Evolutionary conservation across 2,329 filamentous ascomycete species (phyloP).

Genomic region (Fusarium clavum): DNA sequence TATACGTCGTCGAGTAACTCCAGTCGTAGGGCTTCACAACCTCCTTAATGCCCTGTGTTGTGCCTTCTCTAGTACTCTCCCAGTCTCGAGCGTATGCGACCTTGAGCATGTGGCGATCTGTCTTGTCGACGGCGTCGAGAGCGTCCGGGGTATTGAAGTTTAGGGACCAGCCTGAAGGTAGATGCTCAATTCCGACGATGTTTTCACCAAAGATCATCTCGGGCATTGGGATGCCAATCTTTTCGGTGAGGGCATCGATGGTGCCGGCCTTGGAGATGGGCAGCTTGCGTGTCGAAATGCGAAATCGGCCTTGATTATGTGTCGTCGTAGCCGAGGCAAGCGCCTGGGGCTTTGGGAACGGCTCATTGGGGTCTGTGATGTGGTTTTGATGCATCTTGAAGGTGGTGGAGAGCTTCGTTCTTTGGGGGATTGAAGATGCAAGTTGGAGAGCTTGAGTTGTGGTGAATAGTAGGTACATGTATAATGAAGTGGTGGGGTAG

Average conservation of each 20-base stretch:
- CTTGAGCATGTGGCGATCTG: constrained; percentile 87
- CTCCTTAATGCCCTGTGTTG: constrained; percentile 88
- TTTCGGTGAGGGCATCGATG: constrained; percentile 85
- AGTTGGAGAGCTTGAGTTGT: constrained; percentile 11
- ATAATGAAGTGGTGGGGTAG: constrained; percentile 13
- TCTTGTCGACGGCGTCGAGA: constrained; percentile 93
- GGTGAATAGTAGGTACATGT: neutral
- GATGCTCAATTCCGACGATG: constrained; percentile 78
- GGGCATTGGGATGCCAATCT: constrained; percentile 86
- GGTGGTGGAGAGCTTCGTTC: neutral
- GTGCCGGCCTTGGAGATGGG: constrained; percentile 93
- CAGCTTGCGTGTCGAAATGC: constrained; percentile 85
- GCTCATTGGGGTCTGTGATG: constrained; percentile 59
- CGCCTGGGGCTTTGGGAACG: constrained; percentile 64
- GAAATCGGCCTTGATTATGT: constrained; percentile 74
- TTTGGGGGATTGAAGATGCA: neutral
- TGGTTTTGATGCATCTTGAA: constrained; percentile 53
- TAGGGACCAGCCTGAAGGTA: constrained; percentile 80
- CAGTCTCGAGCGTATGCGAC: constrained; percentile 94
- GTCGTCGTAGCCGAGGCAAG: constrained; percentile 66
- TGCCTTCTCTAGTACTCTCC: constrained; percentile 75
- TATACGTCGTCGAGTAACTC: constrained; percentile 94
- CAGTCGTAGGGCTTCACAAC: constrained; percentile 97
- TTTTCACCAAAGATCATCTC: constrained; percentile 99
- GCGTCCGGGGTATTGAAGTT: constrained; percentile 88